Percentiles rank a stretch among this genome's conserved stretches.
Evolutionary conservation across 441 rosid species (phyloP).

Genomic region (Omphalea diandra): DNA sequence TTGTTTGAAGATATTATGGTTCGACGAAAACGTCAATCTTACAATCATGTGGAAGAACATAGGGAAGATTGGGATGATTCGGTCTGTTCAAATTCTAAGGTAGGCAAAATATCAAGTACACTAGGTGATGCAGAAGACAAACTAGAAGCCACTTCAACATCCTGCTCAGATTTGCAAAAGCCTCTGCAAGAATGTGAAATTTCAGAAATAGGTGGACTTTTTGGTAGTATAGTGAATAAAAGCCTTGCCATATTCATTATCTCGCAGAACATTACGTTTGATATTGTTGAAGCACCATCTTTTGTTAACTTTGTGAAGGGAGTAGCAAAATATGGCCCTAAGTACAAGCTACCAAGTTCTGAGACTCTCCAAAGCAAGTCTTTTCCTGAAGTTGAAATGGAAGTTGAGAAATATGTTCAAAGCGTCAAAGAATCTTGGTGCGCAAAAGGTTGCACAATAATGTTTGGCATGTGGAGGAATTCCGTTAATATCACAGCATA

Average conservation of each 20-base stretch:
- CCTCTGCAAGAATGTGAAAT: background rate
- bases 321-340: constrained; percentile 2
- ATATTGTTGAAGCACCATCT: background rate
- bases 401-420: background rate
- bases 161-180: background rate
- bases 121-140: background rate
- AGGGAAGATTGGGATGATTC: background rate
- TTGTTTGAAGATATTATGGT: background rate
- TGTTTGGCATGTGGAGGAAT: background rate
- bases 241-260: background rate
- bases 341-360: constrained; percentile 1
- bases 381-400: background rate
- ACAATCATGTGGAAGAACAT: background rate
- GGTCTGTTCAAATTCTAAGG: background rate
- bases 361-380: background rate
- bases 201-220: background rate
- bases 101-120: background rate
- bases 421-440: background rate
- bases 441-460: background rate
- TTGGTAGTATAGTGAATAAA: background rate
- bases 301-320: constrained; percentile 2
- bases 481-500: background rate
- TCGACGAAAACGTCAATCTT: background rate
- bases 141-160: background rate
- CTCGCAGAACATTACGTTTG: background rate